phyloP scores from a whole-genome alignment of 2,329 filamentous ascomycete species.

The Fusarium musae region DNA sequence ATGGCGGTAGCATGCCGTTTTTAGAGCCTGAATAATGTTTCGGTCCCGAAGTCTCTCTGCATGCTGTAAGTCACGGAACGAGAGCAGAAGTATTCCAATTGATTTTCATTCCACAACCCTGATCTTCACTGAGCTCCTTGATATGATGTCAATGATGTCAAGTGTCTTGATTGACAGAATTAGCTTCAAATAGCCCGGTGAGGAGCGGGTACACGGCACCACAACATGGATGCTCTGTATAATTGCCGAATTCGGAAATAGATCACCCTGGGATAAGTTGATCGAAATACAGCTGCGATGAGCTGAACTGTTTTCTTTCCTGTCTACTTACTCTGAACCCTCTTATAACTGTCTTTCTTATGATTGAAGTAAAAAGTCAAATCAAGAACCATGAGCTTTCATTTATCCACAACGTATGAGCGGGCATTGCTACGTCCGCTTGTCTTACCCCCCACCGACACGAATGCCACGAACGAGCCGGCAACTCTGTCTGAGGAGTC shows the following conservation, averaged over 20 bases:
- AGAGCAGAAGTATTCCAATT: not conserved
- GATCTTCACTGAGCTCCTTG: too few relatives aligned
- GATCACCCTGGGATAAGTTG: not conserved
- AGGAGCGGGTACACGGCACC: not conserved
- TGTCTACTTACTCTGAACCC: rapidly evolving
- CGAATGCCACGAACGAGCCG: not conserved
- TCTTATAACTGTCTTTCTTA: too few relatives aligned
- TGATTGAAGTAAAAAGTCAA: too few relatives aligned
- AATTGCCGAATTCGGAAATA: not conserved
- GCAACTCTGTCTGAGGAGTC: not conserved
- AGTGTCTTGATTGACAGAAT: not conserved
- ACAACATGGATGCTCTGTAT: not conserved
- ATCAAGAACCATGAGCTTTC: not conserved
- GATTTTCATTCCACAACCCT: not conserved
- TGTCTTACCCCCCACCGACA: not conserved
- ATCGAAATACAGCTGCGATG: not conserved
- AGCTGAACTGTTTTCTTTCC: not conserved
- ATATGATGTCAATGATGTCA: not conserved
- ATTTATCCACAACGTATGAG: not conserved
- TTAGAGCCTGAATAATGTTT: too few relatives aligned
- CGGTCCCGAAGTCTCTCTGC: too few relatives aligned
- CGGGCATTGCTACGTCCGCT: not conserved
- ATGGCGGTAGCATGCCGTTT: too few relatives aligned
- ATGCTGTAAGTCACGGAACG: not conserved
- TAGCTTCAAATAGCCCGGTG: not conserved